phyloP scores from a whole-genome alignment of 1,284 basidiomycete species.

The Chiua sp. region DNA sequence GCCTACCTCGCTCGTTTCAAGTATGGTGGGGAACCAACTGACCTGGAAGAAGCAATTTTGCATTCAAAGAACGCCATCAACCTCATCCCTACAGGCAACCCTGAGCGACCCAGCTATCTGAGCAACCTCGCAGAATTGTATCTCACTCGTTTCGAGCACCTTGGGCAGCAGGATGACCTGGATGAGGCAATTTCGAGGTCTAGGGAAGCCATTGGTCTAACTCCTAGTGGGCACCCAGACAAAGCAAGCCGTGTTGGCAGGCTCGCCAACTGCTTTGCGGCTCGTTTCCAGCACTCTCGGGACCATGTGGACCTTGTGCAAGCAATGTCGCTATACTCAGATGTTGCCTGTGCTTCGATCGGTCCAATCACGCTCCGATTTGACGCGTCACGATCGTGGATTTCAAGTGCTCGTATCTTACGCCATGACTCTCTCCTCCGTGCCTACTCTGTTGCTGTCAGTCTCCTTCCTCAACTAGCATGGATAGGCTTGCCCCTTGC shows the following conservation, averaged over 20 bases:
- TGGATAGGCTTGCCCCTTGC: not conserved
- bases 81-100: no score
- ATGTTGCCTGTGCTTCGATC: no score
- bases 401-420: not conserved
- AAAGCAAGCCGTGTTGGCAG: not conserved
- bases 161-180: no score
- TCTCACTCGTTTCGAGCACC: no score
- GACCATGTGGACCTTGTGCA: not conserved
- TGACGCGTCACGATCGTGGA: not conserved
- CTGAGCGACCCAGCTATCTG: not conserved
- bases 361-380: not conserved
- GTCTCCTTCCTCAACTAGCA: not conserved
- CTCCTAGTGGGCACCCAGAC: not conserved
- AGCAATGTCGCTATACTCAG: not conserved
- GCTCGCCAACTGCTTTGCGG: not conserved
- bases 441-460: not conserved
- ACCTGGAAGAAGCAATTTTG: no score
- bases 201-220: no score
- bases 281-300: not conserved
- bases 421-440: not conserved
- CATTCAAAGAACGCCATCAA: no score
- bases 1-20: no score
- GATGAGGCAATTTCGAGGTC: no score
- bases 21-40: no score
- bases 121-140: not conserved